phyloP scores from a whole-genome alignment of 352 stramenopile genomes.

The Phytopythium cucurbitacearum region DNA sequence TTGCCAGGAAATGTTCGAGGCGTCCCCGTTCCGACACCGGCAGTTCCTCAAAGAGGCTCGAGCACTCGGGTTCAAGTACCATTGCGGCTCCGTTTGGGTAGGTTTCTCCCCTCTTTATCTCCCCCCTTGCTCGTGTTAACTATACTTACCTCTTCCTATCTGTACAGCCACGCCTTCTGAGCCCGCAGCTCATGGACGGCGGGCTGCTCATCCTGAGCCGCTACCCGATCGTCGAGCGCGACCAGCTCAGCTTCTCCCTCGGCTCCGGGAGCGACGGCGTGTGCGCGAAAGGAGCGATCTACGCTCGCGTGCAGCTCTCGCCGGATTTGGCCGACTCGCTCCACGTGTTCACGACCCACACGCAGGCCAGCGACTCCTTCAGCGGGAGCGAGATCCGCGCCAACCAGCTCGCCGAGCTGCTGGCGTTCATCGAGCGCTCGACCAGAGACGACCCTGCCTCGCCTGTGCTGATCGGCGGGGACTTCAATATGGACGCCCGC shows the following conservation, averaged over 20 bases:
- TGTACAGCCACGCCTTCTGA: conserved; percentile 31
- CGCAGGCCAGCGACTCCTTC: conserved; percentile 55
- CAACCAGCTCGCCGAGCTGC: conserved; percentile 58
- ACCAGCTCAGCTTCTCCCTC: conserved; percentile 49
- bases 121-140: not conserved
- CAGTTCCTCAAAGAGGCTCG: conserved; percentile 49
- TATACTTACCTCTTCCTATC: not conserved
- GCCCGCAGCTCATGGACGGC: conserved; percentile 62
- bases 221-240: conserved; percentile 72
- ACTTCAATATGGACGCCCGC: conserved; percentile 81
- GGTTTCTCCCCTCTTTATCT: not conserved
- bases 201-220: conserved; percentile 80
- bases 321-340: conserved; percentile 61
- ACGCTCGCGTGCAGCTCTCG: conserved; percentile 71
- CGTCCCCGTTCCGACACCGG: conserved; percentile 37
- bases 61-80: conserved; percentile 64
- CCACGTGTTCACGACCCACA: conserved; percentile 86
- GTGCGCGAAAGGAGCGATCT: conserved; percentile 73
- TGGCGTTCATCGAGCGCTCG: conserved; percentile 43
- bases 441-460: conserved; percentile 33
- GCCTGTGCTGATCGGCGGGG: conserved; percentile 65
- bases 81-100: conserved; percentile 69
- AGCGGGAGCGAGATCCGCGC: conserved; percentile 51
- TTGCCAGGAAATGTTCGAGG: conserved; percentile 75
- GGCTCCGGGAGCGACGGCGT: conserved; percentile 65